Evolutionary conservation across 2,329 filamentous ascomycete genomes (phyloP).

Genomic region (Talaromyces sp.): DNA sequence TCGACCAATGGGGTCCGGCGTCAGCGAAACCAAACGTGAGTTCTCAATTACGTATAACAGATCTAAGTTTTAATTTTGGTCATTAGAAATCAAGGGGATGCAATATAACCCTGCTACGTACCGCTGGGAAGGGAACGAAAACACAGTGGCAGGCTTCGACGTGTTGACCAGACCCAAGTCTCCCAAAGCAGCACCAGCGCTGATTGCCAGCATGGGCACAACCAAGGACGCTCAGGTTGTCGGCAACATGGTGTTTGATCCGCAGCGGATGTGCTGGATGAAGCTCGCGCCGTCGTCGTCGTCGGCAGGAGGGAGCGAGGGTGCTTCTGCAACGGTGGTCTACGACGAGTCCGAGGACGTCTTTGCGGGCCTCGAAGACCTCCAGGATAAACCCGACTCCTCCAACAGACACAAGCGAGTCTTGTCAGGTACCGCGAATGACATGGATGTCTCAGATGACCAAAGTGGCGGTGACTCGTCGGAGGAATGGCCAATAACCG

Average conservation of each 20-base stretch:
- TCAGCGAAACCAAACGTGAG: constrained; percentile 76
- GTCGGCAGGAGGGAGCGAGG: constrained; percentile 14
- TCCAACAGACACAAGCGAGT: constrained; percentile 15
- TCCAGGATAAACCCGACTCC: constrained; percentile 58
- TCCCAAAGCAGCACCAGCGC: constrained; percentile 51
- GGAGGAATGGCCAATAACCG: constrained; percentile 80
- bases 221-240: constrained; percentile 88
- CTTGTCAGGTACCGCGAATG: constrained; percentile 20
- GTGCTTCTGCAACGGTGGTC: constrained; percentile 43
- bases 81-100: constrained; percentile 83
- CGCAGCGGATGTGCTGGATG: constrained; percentile 95
- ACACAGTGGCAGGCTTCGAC: constrained; percentile 74
- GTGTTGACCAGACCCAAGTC: constrained; percentile 40
- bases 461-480: constrained; percentile 40
- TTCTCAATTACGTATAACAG: constrained; percentile 15
- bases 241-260: constrained; percentile 98
- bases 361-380: constrained; percentile 90
- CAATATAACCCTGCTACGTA: constrained; percentile 83
- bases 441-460: constrained; percentile 29
- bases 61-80: constrained; percentile 10
- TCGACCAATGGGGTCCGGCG: constrained; percentile 67
- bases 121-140: constrained; percentile 96
- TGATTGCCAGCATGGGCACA: constrained; percentile 85
- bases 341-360: constrained; percentile 90
- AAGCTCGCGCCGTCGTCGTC: constrained; percentile 58